Evolutionary conservation across 257 asterid genomes (phyloP).

Genomic region (Solanum microdontum): DNA sequence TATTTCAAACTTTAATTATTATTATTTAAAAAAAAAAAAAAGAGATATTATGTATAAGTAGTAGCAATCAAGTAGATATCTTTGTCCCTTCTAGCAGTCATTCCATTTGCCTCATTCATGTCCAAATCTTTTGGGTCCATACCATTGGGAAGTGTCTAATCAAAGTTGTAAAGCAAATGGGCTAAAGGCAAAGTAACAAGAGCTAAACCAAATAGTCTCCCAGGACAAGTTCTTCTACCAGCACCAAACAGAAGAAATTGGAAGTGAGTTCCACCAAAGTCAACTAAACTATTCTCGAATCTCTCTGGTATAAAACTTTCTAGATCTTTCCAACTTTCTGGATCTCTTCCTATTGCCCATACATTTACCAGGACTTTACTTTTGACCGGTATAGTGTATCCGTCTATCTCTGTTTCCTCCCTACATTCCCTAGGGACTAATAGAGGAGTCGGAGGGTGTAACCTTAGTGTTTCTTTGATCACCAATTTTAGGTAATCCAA

Average conservation of each 20-base stretch:
- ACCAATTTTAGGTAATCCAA: background rate
- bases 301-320: slow-evolving; percentile 10
- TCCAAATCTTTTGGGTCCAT: background rate
- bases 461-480: background rate
- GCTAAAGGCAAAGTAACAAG: slow-evolving; percentile 1
- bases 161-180: background rate
- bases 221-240: slow-evolving; percentile 5
- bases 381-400: background rate
- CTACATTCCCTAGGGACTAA: slow-evolving; percentile 7
- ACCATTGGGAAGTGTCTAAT: slow-evolving; percentile 6
- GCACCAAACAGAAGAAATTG: slow-evolving; percentile 13
- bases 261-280: background rate
- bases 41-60: background rate
- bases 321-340: background rate
- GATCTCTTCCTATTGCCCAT: slow-evolving; percentile 16
- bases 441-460: slow-evolving; percentile 1
- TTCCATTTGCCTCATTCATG: background rate
- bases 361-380: slow-evolving; percentile 4
- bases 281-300: background rate
- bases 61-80: background rate
- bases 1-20: background rate
- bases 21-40: background rate
- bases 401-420: background rate
- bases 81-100: background rate
- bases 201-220: background rate